Conservation (phyloP, 177 flowering plant species). For the Vitis hybrid region DNA sequence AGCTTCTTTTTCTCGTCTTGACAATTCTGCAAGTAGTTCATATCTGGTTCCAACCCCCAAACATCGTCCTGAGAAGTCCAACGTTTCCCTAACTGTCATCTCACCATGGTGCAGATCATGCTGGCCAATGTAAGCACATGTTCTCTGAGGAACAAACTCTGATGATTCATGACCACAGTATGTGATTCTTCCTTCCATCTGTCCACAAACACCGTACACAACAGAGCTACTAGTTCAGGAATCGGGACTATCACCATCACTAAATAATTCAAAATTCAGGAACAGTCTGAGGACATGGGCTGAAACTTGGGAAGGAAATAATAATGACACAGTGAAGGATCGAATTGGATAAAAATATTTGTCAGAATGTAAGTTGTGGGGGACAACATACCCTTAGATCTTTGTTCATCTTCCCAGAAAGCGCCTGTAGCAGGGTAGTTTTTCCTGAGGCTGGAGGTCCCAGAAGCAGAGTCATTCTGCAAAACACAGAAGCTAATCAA, state of each 20-base stretch:
- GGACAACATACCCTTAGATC: conserved; percentile 30
- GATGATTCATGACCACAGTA: conserved; percentile 48
- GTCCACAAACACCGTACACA: not conserved
- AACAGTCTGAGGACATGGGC: too few relatives aligned
- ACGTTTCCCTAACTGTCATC: conserved; percentile 59
- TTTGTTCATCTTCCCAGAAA: conserved; percentile 34
- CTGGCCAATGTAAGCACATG: conserved; percentile 50
- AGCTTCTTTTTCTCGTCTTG: conserved; percentile 45
- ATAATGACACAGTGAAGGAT: too few relatives aligned
- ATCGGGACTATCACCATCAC: too few relatives aligned
- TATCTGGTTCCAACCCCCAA: conserved; percentile 55
- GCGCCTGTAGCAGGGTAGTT: conserved; percentile 40
- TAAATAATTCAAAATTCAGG: too few relatives aligned
- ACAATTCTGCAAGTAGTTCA: conserved; percentile 41
- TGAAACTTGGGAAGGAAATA: too few relatives aligned
- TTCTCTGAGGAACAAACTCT: conserved; percentile 54
- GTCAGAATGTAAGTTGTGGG: not conserved
- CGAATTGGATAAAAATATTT: too few relatives aligned
- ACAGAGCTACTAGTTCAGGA: too few relatives aligned
- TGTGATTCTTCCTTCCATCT: conserved; percentile 43
- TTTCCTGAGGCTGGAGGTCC: conserved; percentile 54
- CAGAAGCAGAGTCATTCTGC: conserved; percentile 47
- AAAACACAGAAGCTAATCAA: not conserved
- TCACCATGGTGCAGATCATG: conserved; percentile 52
- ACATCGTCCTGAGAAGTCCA: conserved; percentile 57